Evolutionary conservation across 257 asterid species (phyloP), one percentile per base, ranked within the genome.

Genomic region (Cruciata laevipes): DNA sequence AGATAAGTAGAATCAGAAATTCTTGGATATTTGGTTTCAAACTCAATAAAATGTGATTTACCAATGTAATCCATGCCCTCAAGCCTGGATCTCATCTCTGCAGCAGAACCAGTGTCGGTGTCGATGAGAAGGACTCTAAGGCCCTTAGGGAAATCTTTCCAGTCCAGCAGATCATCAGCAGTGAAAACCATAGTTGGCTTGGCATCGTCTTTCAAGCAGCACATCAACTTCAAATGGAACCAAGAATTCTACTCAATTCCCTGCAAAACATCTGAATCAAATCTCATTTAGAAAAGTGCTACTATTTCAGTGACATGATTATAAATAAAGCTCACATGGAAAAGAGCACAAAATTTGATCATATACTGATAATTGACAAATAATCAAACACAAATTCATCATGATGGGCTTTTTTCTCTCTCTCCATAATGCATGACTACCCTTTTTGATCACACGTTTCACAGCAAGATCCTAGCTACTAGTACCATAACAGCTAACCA

Each of bases 81-180:
- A 51, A 82, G 84, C 74, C 75, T 79, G 17, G 75, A 63, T 75
- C 53, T 82, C 82, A 79, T 79, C 72, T 70, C 76, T 8, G 66
- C 61, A 11, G 78, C 70, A 71, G 77, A 82, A 61, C 60, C 55
- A 58, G 20, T 55, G 33, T 79, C 83, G 25, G 74, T 64, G 33
- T 77, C 84, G 44, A 82, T 78, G 60, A 82, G 83, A 18, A 82
- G 83, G 71, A 82, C 87, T 21, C 72, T 77, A 77, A 82, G 83
- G 23, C 87, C 87, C 71, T 77, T 82, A 5, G 87, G 87, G 61
- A 82, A 82, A 79, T 82, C 83, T 59, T 77, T 77, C 87, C 84
- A 82, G 40, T 70, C 84, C 80, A 74, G 65, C 58, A 82, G 67
- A 69, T 77, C 79, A 55, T 82, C 68, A 67, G 78, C 81, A 70